Evolutionary conservation across 2,329 filamentous ascomycete species (phyloP), one percentile per base, ranked within the genome.

Genomic region (Botrytis hyacinthi): DNA sequence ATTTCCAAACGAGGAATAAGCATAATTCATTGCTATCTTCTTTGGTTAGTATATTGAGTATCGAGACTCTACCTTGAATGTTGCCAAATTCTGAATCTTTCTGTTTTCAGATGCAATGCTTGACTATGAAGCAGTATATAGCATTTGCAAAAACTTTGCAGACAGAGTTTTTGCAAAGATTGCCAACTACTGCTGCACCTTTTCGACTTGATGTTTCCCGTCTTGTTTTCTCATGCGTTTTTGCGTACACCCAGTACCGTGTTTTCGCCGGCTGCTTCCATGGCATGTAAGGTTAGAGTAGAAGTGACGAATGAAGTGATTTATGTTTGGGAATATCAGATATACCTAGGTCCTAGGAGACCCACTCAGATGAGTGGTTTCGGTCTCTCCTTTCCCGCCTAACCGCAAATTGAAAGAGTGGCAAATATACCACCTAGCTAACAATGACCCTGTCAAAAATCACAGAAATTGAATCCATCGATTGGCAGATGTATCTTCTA

Each of bases 11-110:
- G 32, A 40, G 32, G 5, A 0, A 40, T 6, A 61, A 40, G 48
- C 22, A 26, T 0, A 4, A 0, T 5, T 4, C 4, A 14, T 4
- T 51, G 10, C 9, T 5, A 16, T 54, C 12, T 26, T 9, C 9
- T 54, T 5, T 29, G 26, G 1, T 54, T 18, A 14, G 26, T 8
- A 54, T 54, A 14, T 29, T 29, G 12, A 8, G n/a, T 2, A 3
- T 54, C 6, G n/a, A 29, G n/a, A 29, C n/a, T 54, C n/a, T 29
- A 29, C 2, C 2, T 29, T 54, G n/a, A 16, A 54, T 8, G 16
- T 16, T n/a, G 0, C 35, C 7, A 18, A 16, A 40, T 61, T 40
- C 22, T 16, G 26, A n/a, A 6, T 18, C n/a, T 40, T 0, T 37
- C 59, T 61, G 22, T n/a, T 40, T n/a, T 22, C 6, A 26, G 6